phyloP scores from a whole-genome alignment of 116 monocot species.

The Phalaenopsis hybrid region DNA sequence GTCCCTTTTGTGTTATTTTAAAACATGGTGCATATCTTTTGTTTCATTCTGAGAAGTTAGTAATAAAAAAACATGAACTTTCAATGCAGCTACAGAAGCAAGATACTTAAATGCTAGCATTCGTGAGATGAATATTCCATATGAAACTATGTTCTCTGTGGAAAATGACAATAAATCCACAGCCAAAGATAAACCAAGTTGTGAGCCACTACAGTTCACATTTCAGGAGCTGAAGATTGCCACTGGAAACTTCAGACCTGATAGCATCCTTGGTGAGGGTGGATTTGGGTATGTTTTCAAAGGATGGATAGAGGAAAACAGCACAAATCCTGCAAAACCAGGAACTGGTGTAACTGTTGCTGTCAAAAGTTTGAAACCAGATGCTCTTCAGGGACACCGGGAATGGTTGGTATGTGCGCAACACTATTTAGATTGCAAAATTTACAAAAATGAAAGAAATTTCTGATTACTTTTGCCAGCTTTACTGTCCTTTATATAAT shows the following conservation, averaged over 20 bases:
- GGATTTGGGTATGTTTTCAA: slow-evolving; percentile 18
- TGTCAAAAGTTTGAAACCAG: slow-evolving; percentile 13
- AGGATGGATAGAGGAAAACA: slow-evolving; percentile 17
- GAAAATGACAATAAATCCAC: slow-evolving; percentile 26
- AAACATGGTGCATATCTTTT: not conserved
- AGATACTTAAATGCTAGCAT: slow-evolving; percentile 75
- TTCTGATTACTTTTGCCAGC: not conserved
- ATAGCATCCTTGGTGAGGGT: slow-evolving; percentile 17
- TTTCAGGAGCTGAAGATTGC: slow-evolving; percentile 14
- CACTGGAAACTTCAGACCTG: slow-evolving; percentile 17
- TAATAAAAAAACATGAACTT: not conserved
- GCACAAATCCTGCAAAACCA: slow-evolving; percentile 15
- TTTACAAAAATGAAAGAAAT: not conserved
- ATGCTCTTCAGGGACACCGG: slow-evolving; percentile 16
- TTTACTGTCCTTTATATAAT: not conserved
- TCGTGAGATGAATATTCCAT: slow-evolving; percentile 36
- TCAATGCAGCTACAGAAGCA: slow-evolving; percentile 50
- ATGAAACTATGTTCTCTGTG: slow-evolving; percentile 22
- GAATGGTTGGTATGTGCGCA: slow-evolving; percentile 7
- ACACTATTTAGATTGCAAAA: not conserved
- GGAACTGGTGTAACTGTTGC: slow-evolving; percentile 16
- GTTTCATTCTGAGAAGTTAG: not conserved
- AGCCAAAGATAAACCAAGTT: slow-evolving; percentile 17
- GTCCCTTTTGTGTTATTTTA: not conserved
- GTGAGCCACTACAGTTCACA: slow-evolving; percentile 34